Evolutionary conservation across 345 rosid genomes (phyloP).

Genomic region (Eucalyptus sp.): DNA sequence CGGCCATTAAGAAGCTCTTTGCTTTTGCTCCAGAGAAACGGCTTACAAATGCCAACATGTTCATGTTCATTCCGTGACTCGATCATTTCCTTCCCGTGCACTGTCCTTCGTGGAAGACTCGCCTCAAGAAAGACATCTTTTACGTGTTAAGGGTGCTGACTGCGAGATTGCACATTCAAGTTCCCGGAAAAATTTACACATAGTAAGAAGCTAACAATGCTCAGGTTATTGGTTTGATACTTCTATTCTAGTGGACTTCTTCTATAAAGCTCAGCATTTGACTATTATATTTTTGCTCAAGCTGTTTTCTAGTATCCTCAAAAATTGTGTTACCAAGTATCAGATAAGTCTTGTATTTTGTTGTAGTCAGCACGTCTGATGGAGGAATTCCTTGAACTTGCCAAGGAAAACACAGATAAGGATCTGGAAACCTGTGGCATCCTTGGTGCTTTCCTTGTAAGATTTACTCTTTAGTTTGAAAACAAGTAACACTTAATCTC

Average conservation of each 20-base stretch:
- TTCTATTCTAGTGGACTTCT: neutral
- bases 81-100: constrained; percentile 49
- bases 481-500: neutral
- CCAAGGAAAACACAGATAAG: constrained; percentile 70
- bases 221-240: neutral
- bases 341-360: neutral
- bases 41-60: neutral
- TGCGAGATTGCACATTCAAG: constrained; percentile 1
- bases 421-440: constrained; percentile 92
- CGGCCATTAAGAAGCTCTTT: neutral
- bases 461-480: constrained; percentile 1
- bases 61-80: constrained; percentile 34
- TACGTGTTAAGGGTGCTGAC: constrained; percentile 23
- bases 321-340: neutral
- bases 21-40: neutral
- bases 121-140: constrained; percentile 32
- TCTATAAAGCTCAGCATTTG: neutral
- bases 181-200: constrained; percentile 55
- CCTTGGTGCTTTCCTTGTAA: constrained; percentile 81
- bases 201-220: constrained; percentile 30
- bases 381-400: constrained; percentile 84
- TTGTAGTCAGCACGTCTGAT: constrained; percentile 50
- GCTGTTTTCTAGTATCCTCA: neutral
- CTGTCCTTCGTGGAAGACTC: constrained; percentile 42
- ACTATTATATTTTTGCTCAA: neutral